These are phyloP conservation scores for Volutella citrinella DNA, from an alignment of 2,329 filamentous ascomycete species.

Conservation along the genomic window DNA sequence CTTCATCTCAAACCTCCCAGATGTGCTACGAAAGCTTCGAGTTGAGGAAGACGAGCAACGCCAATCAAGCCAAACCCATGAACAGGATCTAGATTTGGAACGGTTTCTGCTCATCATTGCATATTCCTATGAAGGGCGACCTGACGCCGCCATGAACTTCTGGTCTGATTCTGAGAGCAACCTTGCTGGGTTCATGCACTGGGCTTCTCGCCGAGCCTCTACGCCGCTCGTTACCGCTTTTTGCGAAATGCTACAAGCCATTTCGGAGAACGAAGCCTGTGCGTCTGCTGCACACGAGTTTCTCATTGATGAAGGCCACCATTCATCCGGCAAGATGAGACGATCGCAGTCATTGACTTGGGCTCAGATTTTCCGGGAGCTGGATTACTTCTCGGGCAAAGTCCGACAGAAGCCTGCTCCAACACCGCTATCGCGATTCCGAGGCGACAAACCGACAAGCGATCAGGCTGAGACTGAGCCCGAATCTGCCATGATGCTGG, in stretches of 20 bases:
- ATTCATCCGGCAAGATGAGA: slow-evolving; percentile 73
- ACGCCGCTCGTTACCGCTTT: slow-evolving; percentile 96
- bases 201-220: slow-evolving; percentile 92
- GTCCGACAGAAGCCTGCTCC: slow-evolving; percentile 67
- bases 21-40: slow-evolving; percentile 81
- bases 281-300: slow-evolving; percentile 86
- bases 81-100: slow-evolving; percentile 75
- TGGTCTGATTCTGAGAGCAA: slow-evolving; percentile 94
- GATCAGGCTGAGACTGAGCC: slow-evolving; percentile 78
- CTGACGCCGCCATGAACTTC: slow-evolving; percentile 81
- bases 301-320: slow-evolving; percentile 77
- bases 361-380: slow-evolving; percentile 86
- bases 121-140: slow-evolving; percentile 82
- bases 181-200: slow-evolving; percentile 89
- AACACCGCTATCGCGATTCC: slow-evolving; percentile 40
- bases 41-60: slow-evolving; percentile 87
- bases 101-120: slow-evolving; percentile 90
- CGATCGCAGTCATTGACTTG: slow-evolving; percentile 85
- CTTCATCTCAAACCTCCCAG: slow-evolving; percentile 93
- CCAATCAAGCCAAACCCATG: slow-evolving; percentile 61
- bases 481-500: slow-evolving; percentile 94
- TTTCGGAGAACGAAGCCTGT: slow-evolving; percentile 78
- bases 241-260: slow-evolving; percentile 90
- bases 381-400: slow-evolving; percentile 78
- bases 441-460: slow-evolving; percentile 57